Percentiles rank a stretch among this genome's conserved stretches.
phyloP scores from a whole-genome alignment of 2,329 filamentous ascomycete genomes.

The Gnomoniopsis smithogilvyi region DNA sequence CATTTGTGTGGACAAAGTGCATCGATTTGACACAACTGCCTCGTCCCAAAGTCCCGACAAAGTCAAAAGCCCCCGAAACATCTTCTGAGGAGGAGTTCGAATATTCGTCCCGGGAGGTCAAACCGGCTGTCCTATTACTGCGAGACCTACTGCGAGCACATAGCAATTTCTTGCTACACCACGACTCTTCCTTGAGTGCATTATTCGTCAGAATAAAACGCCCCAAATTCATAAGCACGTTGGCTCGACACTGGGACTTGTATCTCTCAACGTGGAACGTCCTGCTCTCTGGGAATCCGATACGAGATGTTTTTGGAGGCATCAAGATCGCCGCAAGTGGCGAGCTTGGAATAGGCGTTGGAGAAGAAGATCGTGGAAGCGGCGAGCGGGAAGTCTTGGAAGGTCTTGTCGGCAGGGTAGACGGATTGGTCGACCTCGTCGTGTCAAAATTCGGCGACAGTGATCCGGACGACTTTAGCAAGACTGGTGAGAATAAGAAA shows the following conservation, averaged over 20 bases:
- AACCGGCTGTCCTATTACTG: conserved; percentile 72
- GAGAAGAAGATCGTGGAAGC: conserved; percentile 92
- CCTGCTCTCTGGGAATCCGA: conserved; percentile 84
- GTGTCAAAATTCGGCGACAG: conserved; percentile 78
- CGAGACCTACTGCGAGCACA: conserved; percentile 82
- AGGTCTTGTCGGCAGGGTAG: conserved; percentile 74
- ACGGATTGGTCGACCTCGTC: conserved; percentile 83
- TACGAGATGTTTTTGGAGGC: conserved; percentile 72
- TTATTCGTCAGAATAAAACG: conserved; percentile 65
- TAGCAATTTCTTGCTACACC: conserved; percentile 81
- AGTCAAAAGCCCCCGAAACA: conserved; percentile 23
- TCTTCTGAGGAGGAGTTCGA: conserved; percentile 51
- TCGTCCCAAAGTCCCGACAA: conserved; percentile 49
- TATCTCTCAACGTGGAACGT: conserved; percentile 78
- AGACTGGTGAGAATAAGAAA: conserved; percentile 22
- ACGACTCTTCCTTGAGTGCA: conserved; percentile 69
- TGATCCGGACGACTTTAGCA: conserved; percentile 26
- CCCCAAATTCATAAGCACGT: conserved; percentile 65
- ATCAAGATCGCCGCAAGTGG: conserved; percentile 87
- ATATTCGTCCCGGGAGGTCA: conserved; percentile 88
- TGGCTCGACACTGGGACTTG: conserved; percentile 79
- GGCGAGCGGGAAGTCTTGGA: conserved; percentile 92
- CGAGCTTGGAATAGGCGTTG: conserved; percentile 89
- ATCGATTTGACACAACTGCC: conserved; percentile 75
- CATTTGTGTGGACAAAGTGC: conserved; percentile 47